Evolutionary conservation across 148 eudicot species (phyloP).

Genomic region (Pouteria glomerata): DNA sequence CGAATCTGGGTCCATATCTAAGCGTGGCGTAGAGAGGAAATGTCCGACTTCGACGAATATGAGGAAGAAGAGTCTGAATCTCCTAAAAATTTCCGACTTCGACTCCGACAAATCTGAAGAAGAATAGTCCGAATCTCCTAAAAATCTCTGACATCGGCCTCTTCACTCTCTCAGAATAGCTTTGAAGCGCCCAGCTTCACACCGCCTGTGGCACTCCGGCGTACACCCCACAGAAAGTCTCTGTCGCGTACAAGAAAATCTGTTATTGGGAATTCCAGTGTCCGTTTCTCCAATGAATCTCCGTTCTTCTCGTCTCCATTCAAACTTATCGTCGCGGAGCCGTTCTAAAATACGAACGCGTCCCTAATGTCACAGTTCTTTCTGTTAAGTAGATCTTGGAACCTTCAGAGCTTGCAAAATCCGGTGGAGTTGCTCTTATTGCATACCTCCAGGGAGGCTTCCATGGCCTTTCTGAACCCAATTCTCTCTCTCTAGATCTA

Average conservation of each 20-base stretch:
- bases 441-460: conserved; percentile 37
- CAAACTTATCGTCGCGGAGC: neutral
- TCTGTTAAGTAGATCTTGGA: conserved; percentile 47
- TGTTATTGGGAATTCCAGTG: conserved; percentile 35
- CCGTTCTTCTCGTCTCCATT: conserved; percentile 1
- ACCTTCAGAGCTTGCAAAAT: conserved; percentile 73
- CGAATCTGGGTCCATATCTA: too few species aligned
- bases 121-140: conserved; percentile 31
- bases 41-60: too few species aligned
- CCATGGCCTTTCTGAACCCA: conserved; percentile 28
- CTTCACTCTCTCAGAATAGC: conserved; percentile 43
- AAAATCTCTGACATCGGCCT: conserved; percentile 71
- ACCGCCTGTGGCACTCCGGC: conserved; percentile 82
- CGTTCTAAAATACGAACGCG: conserved; percentile 50
- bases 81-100: too few species aligned
- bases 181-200: conserved; percentile 16
- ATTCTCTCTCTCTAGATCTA: too few species aligned
- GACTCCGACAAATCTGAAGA: too few species aligned
- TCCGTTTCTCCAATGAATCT: neutral
- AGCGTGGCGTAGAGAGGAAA: too few species aligned
- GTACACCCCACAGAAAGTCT: conserved; percentile 60
- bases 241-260: conserved; percentile 48
- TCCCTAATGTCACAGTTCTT: conserved; percentile 78
- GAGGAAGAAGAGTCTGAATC: too few species aligned
- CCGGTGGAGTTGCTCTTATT: conserved; percentile 96